Evolutionary conservation across 164 flowering plant species (phyloP), one percentile per base, ranked within the genome.

Genomic region (Warburgia ugandensis): DNA sequence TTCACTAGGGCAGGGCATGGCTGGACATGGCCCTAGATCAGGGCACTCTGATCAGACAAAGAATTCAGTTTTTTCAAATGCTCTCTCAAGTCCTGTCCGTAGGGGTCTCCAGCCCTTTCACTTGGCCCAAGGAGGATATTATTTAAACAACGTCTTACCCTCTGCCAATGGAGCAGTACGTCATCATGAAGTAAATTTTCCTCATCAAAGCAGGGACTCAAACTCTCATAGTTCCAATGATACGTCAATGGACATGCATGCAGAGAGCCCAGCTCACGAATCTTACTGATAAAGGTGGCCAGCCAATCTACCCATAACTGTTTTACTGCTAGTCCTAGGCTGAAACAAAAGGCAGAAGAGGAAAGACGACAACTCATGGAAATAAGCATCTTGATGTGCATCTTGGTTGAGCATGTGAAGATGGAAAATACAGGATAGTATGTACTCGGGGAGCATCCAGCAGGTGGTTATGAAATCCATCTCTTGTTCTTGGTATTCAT

Each of bases 21-120:
- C n/a, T 28, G 69, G 63, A 4, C 71, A 47, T 29, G 77, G 69
- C 40, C 45, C 52, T 42, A 76, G 84, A 1, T 38, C 75, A 16
- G 78, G 59, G 28, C 66, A 62, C 32, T 40, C 67, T 23, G 86
- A 80, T 38, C 96, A 87, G 50, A 42, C 63, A 21, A 76, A 73
- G 70, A 78, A 77, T 51, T 63, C 74, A 10, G 76, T 75, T 29
- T 79, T 81, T 64, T 79, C 83, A 22, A 79, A 79, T 69, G 79
- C 83, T n/a, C 57, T 77, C 11, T 79, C 84, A 3, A 81, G 83
- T 56, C 80, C 84, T 9, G 69, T 77, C 36, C 73, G 79, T 2
- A 68, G 70, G 47, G 75, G 75, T 68, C 74, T 78, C 35, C 84
- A 78, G 62, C 65, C 69, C 43, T 72, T 62, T 65, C 74, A 79